Evolutionary conservation across 2,329 filamentous ascomycete species (phyloP).

Genomic region (Hymenoscyphus infarciens): DNA sequence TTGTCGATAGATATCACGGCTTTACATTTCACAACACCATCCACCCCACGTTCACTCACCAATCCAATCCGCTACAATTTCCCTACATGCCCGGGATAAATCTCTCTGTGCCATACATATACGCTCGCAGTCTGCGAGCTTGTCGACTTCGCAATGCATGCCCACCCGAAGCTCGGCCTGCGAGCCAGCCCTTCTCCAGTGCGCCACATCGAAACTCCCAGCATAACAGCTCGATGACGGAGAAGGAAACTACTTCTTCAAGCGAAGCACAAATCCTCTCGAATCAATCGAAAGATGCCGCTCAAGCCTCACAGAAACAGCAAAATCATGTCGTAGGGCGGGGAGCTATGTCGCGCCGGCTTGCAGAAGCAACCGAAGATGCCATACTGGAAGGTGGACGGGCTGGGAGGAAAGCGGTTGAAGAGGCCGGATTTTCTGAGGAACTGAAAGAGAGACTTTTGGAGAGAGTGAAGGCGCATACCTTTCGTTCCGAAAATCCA

Average conservation of each 20-base stretch:
- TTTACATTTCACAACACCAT: background rate
- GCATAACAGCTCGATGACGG: conserved; percentile 18
- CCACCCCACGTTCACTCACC: background rate
- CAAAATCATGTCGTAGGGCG: conserved; percentile 20
- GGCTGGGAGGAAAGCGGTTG: conserved; percentile 55
- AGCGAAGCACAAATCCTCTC: conserved; percentile 16
- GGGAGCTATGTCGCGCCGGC: conserved; percentile 49
- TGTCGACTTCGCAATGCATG: conserved; percentile 23
- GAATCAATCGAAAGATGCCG: background rate
- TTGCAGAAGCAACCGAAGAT: conserved; percentile 62
- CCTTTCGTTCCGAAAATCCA: conserved; percentile 50
- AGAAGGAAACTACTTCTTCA: conserved; percentile 13
- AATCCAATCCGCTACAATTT: background rate
- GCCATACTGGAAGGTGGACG: conserved; percentile 55
- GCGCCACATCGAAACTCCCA: conserved; percentile 27
- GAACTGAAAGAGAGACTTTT: conserved; percentile 58
- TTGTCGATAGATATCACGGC: background rate
- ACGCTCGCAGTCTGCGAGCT: conserved; percentile 31
- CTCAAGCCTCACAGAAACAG: background rate
- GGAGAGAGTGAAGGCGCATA: conserved; percentile 52
- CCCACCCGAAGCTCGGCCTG: conserved; percentile 11
- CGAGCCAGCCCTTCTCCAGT: conserved; percentile 16
- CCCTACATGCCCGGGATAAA: conserved; percentile 32
- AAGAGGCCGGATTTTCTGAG: conserved; percentile 61
- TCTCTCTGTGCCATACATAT: conserved; percentile 23